phyloP scores from a whole-genome alignment of 306 rosid genomes.

The Fragaria nilgerrensis region DNA sequence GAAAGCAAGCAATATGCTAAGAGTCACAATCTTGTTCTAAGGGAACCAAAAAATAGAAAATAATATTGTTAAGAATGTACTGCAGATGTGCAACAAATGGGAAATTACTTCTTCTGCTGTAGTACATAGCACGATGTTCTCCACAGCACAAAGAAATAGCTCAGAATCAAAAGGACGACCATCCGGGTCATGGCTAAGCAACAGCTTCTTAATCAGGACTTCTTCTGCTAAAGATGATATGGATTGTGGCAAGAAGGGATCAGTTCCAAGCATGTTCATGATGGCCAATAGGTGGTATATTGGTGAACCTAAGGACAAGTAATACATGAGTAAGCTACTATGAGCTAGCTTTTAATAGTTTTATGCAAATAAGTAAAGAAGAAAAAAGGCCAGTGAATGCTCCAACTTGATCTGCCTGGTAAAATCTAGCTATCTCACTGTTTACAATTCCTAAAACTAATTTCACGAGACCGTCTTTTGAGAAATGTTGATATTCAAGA shows the following conservation, averaged over 20 bases:
- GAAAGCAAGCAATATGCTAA: neutral
- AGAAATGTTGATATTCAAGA: slow-evolving; percentile 18
- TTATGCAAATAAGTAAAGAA: neutral
- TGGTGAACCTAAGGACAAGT: slow-evolving; percentile 11
- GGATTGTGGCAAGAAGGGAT: slow-evolving; percentile 21
- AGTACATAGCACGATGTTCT: slow-evolving; percentile 51
- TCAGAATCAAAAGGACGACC: slow-evolving; percentile 63
- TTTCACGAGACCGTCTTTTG: neutral
- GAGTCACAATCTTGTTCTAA: neutral
- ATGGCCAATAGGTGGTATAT: slow-evolving; percentile 24
- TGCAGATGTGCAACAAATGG: neutral
- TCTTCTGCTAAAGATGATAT: slow-evolving; percentile 33
- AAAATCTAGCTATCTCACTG: neutral
- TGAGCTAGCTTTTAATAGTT: neutral
- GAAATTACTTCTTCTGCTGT: slow-evolving; percentile 29
- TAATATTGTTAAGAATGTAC: neutral
- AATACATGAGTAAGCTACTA: neutral
- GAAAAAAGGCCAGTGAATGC: neutral
- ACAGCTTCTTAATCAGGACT: slow-evolving; percentile 44
- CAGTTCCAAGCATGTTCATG: slow-evolving; percentile 36
- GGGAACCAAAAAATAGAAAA: neutral
- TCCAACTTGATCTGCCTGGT: neutral
- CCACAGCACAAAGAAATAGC: slow-evolving; percentile 44
- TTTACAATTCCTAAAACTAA: neutral
- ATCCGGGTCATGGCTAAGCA: slow-evolving; percentile 62